Evolutionary conservation across 768 basidiomycete genomes (phyloP), one percentile per base, ranked within the genome.

Genomic region (Coprinellus aureogranulatus): DNA sequence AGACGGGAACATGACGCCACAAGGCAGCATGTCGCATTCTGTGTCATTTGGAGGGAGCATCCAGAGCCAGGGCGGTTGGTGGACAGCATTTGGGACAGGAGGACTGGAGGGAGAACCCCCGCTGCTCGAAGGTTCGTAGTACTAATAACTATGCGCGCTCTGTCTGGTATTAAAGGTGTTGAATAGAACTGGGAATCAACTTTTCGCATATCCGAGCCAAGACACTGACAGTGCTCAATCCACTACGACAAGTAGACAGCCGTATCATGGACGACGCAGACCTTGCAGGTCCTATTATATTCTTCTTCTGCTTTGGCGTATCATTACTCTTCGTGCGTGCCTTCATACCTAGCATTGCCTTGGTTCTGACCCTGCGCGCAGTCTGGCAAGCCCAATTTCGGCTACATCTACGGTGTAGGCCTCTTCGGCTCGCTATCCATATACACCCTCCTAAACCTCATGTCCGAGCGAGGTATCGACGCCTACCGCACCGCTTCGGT

Each of bases 201-300:
- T 97, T 98, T 64, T 85, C 87, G 34, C 97, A 99, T 70, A 98
- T 99, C 73, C 84, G 89, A 34, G 87, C 84, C 56, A 99, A 98
- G 77, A 92, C 94, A 23, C 73, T 95, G 73, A 94, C 97, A 0
- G 97, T 98, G 8, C 84, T 99, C 51, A 98, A 99, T 67, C 97
- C 97, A 3, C 76, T 98, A 22, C 81, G 84, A 57, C 79, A 78
- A 50, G 84, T 95, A 30, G 89, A 97, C 60, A 91, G 89, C 61
- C 88, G 83, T 57, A 98, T 99, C 59, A 99, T 99, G 97, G 97
- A 99, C 72, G 97, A 99, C 65, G 95, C 96, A 22, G 97, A 99
- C 74, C 81, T 99, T 28, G 94, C 96, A 9, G 97, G 97, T 0
- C 97, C 97, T 9, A 83, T 98, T 46, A 84, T 98, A 4, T 98